Conservation (phyloP, 2,329 filamentous ascomycete species). For the Paramyrothecium roridum region DNA sequence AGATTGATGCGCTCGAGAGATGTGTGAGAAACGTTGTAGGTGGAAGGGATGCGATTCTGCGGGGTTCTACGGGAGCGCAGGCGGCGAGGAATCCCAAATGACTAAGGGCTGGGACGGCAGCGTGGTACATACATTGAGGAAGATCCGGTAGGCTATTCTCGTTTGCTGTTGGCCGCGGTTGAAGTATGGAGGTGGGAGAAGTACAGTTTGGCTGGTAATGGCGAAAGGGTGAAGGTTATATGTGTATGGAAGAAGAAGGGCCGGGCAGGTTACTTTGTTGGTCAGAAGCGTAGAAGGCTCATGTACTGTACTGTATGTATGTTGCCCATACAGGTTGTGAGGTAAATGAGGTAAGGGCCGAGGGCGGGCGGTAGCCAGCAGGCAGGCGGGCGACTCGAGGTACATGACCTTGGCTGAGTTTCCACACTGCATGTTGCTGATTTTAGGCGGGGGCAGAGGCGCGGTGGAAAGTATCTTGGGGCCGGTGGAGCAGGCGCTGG, state of each 20-base stretch:
- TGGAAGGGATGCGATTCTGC: not conserved
- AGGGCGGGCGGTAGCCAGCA: not conserved
- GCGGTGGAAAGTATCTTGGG: not conserved
- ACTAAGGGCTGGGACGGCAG: not conserved
- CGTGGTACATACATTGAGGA: not conserved
- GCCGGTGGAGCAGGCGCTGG: too few species aligned
- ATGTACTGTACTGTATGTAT: too few species aligned
- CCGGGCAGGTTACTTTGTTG: too few species aligned
- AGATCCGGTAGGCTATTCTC: too few species aligned
- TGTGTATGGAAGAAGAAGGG: too few species aligned
- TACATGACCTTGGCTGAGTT: not conserved
- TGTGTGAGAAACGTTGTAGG: not conserved
- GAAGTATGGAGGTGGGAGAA: too few species aligned
- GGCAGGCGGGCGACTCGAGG: not conserved
- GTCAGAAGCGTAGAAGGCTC: too few species aligned
- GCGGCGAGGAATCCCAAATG: not conserved
- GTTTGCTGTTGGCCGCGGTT: too few species aligned
- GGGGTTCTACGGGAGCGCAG: not conserved
- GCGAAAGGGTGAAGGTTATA: too few species aligned
- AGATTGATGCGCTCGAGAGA: not conserved
- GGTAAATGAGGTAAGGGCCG: not conserved
- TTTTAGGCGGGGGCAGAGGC: not conserved
- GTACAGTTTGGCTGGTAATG: too few species aligned
- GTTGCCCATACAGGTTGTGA: too few species aligned
- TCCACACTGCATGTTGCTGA: not conserved